Conservation (phyloP, 148 eudicot species). For the Mesembryanthemum crystallinum region DNA sequence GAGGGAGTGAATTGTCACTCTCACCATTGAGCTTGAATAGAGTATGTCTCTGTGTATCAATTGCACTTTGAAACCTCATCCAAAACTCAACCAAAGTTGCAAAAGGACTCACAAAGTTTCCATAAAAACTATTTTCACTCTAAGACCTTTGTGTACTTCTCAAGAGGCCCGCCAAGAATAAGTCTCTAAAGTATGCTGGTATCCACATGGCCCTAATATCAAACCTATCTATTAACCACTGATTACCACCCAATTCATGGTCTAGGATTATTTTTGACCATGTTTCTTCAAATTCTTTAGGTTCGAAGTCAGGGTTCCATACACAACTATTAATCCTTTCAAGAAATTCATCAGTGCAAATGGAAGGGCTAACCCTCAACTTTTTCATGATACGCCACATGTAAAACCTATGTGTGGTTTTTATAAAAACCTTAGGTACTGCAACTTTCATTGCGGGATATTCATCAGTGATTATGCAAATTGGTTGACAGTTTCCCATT, state of each 20-base stretch:
- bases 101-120: not conserved
- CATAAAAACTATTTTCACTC: not conserved
- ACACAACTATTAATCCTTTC: not conserved
- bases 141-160: not conserved
- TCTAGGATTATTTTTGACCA: too few species aligned
- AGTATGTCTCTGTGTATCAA: not conserved
- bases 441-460: not conserved
- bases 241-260: too few species aligned
- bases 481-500: not conserved
- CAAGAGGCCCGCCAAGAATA: not conserved
- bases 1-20: not conserved
- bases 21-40: not conserved
- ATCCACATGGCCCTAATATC: not conserved
- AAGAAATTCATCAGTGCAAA: not conserved
- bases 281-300: too few species aligned
- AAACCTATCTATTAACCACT: too few species aligned
- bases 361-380: not conserved
- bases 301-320: not conserved
- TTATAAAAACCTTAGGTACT: not conserved
- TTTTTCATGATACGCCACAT: conserved; percentile 8
- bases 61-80: not conserved
- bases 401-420: not conserved
- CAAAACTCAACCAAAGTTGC: not conserved
- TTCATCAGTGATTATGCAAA: not conserved
- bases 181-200: conserved; percentile 8